Evolutionary conservation across 495 filamentous ascomycete genomes (phyloP).

Genomic region (Pyrenula aspistea): DNA sequence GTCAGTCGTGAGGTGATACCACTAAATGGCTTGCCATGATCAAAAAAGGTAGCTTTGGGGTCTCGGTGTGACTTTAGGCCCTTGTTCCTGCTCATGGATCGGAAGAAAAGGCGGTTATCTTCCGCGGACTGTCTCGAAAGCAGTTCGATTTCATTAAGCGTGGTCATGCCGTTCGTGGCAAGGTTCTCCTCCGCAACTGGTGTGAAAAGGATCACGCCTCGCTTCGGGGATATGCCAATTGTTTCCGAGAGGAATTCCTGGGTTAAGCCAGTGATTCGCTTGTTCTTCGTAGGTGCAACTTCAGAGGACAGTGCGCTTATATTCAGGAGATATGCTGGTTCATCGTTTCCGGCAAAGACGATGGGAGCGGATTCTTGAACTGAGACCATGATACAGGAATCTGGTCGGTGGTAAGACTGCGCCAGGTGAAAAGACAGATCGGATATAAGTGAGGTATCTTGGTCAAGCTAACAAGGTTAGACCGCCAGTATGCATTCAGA

Average conservation of each 20-base stretch:
- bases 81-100: conserved; percentile 23
- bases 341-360: conserved; percentile 57
- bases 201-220: conserved; percentile 63
- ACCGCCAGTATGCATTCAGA: not conserved
- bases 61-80: conserved; percentile 21
- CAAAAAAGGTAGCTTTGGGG: conserved; percentile 10
- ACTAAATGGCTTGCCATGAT: not conserved
- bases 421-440: conserved; percentile 59
- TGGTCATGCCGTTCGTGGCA: conserved; percentile 56
- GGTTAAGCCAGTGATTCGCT: conserved; percentile 66
- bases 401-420: conserved; percentile 57
- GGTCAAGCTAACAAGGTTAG: not conserved
- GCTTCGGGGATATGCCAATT: conserved; percentile 46
- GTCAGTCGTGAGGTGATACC: conserved; percentile 1
- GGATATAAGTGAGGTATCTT: conserved; percentile 43
- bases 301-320: conserved; percentile 58
- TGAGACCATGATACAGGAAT: conserved; percentile 58
- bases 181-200: conserved; percentile 56
- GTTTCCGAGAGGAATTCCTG: conserved; percentile 55
- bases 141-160: conserved; percentile 55
- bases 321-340: conserved; percentile 72
- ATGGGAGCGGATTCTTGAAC: conserved; percentile 66
- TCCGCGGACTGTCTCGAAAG: conserved; percentile 31
- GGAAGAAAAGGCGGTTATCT: conserved; percentile 20
- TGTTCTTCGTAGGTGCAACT: conserved; percentile 67